Conservation (phyloP, 441 rosid species). For the Croton setiger region DNA sequence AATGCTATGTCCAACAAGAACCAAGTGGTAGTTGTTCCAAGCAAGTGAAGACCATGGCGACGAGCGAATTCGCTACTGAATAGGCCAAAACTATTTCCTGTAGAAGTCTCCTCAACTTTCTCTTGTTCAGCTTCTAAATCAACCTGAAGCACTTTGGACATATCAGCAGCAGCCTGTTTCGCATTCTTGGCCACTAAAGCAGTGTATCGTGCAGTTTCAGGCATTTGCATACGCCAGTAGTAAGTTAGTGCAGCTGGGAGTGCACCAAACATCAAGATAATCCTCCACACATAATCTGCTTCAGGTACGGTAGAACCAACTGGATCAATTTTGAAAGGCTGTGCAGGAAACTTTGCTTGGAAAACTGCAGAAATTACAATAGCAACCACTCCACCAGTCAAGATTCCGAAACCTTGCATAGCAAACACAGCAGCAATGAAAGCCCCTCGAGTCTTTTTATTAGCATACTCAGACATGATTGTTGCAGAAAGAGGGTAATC, state of each 20-base stretch:
- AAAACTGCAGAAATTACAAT: slow-evolving; percentile 39
- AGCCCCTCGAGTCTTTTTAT: too few relatives aligned
- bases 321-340: slow-evolving; percentile 42
- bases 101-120: slow-evolving; percentile 29
- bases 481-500: slow-evolving; percentile 83
- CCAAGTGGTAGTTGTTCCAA: slow-evolving; percentile 75
- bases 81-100: slow-evolving; percentile 36
- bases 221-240: slow-evolving; percentile 75
- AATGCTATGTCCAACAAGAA: slow-evolving; percentile 71
- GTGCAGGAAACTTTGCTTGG: slow-evolving; percentile 36
- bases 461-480: slow-evolving; percentile 76
- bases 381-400: slow-evolving; percentile 60
- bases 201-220: slow-evolving; percentile 79
- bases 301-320: slow-evolving; percentile 51
- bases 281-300: slow-evolving; percentile 68
- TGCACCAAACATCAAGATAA: slow-evolving; percentile 66
- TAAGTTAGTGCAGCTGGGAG: slow-evolving; percentile 64
- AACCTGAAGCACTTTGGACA: slow-evolving; percentile 67
- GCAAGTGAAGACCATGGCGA: slow-evolving; percentile 62
- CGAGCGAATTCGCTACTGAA: slow-evolving; percentile 40
- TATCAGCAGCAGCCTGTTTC: slow-evolving; percentile 57
- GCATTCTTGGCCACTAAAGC: slow-evolving; percentile 72
- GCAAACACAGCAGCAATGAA: slow-evolving; percentile 77
- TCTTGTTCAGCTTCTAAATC: slow-evolving; percentile 50
- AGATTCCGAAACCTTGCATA: slow-evolving; percentile 79